Base-by-base conservation (phyloP, 73 alveolate species). In the Durusdinium trenchii region DNA sequence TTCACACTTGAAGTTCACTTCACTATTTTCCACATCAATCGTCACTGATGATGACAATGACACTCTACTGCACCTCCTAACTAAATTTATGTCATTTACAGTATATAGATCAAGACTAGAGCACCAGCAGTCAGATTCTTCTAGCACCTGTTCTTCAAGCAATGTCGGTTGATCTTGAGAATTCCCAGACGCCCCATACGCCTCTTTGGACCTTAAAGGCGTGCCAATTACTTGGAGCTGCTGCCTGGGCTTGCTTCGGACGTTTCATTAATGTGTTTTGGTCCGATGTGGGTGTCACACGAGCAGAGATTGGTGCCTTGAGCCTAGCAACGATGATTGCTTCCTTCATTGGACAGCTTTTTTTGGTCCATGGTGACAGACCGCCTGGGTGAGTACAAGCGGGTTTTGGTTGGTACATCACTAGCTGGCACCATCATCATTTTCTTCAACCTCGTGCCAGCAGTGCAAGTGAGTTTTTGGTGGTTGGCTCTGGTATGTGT, bases 191-290 rank as follows among this genome's bases (percentile, higher is more conserved):
- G n/a, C 73, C 86, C 20, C 98, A 73, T 52, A 92, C 98, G 43
- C 98, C 98, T 36, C 62, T 92, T 28, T 92, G 98, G 98, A 92
- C 98, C 36, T 36, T 92, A 79, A 92, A 92, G 61, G 98, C 98
- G 35, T 71, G 81, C 28, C 98, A 92, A 47, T 36, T 69, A 60
- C 98, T 92, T 42, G 86, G 85, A 9, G 54, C 96, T 7, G 86
- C 86, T 5, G 86, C 85, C 32, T 89, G 67, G 86, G 95, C 95
- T 2, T 89, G 96, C 76, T 89, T 45, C 38, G 96, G 96, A 2
- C 64, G 96, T 20, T 89, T 64, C 50, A 89, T 89, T 67, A 89
- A 89, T 46, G 96, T 89, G 73, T 89, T 89, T 69, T 89, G 96
- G 96, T 89, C 96, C 48, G 96, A 89, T 86, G 47, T 89, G 47